Evolutionary conservation across 139 green algal species (phyloP), one percentile per base, ranked within the genome.

Genomic region (Nannochloris sp.): DNA sequence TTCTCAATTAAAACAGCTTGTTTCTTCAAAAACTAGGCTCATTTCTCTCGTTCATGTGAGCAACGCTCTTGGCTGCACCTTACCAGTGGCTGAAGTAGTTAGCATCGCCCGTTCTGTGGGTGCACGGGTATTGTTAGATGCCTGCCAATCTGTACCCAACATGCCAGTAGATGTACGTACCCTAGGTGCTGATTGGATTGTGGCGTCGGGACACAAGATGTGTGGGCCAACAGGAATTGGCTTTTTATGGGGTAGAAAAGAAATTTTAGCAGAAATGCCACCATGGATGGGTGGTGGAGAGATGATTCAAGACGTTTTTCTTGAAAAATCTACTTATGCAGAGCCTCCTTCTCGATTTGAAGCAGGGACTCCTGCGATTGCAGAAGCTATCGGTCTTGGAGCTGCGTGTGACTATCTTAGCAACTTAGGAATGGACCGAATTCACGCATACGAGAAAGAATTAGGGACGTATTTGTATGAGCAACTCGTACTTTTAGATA

Each of bases 261-360:
- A 95, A 10, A 34, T 96, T 46, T 80, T 99, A 33, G 74, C 91
- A 61, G 36, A 62, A 23, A 99, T 99, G 95, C 81, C 81, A 13
- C 95, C 95, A 0, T 99, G 87, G 75, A 91, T 95, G 87, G 92
- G 92, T 30, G 95, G 95, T 34, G 95, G 95, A 14, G 95, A 99
- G 76, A 99, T 99, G 95, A 99, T 99, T 33, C 54, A 86, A 57
- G 86, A 96, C 58, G 95, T 99, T 35, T 92, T 82, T 59, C 68
- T 97, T 44, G 85, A 96, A 60, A 79, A 87, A 42, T 94, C 85
- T 8, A 99, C 94, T 0, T 99, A 91, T 62, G 90, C 92, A 0
- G 65, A 81, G 30, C 93, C 95, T 4, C 95, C 95, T 5, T 80
- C 66, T 13, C 75, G 92, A 12, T 99, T 99, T 70, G 95, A 99